These are phyloP conservation scores for Sporobolomyces pararoseus DNA, from an alignment of 768 basidiomycete species.

Conservation along the genomic window DNA sequence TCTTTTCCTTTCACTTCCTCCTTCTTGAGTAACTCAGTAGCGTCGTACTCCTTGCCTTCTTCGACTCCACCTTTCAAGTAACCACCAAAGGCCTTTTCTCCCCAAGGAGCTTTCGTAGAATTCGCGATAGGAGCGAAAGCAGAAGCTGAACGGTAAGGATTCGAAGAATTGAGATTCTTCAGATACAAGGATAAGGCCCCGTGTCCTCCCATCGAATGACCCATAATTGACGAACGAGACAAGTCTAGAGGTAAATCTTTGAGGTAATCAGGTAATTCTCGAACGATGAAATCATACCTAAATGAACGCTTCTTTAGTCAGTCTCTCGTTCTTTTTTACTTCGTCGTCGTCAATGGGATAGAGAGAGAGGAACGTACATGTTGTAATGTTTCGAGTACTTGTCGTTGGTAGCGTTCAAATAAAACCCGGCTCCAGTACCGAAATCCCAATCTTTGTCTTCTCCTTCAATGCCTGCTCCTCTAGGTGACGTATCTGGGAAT, in stretches of 20 bases:
- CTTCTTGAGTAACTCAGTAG: constrained; percentile 66
- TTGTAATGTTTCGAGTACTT: constrained; percentile 51
- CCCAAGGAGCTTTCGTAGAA: constrained; percentile 78
- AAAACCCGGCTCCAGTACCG: constrained; percentile 71
- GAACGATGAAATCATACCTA: constrained; percentile 79
- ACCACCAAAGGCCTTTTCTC: constrained; percentile 80
- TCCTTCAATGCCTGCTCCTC: constrained; percentile 68
- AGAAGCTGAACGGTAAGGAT: constrained; percentile 72
- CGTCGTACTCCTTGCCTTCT: constrained; percentile 78
- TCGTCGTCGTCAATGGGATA: too few relatives aligned
- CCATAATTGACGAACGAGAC: constrained; percentile 78
- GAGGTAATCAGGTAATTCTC: constrained; percentile 78
- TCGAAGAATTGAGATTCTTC: constrained; percentile 57
- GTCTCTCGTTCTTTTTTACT: too few relatives aligned
- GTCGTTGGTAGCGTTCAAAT: constrained; percentile 77
- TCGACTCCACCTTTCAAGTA: constrained; percentile 72
- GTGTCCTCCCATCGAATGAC: constrained; percentile 97
- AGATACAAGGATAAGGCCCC: constrained; percentile 90
- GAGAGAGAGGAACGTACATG: constrained; percentile 39
- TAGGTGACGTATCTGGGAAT: constrained; percentile 92
- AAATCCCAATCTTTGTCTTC: constrained; percentile 72
- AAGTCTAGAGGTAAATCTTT: constrained; percentile 76
- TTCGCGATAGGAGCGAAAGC: constrained; percentile 85
- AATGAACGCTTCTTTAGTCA: constrained; percentile 56
- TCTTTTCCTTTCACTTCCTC: constrained; percentile 57